A percentile compares a stretch with the other conserved stretches of the same genome.
Conservation (phyloP, 768 basidiomycete species). For the Rubroboletus satanas region DNA sequence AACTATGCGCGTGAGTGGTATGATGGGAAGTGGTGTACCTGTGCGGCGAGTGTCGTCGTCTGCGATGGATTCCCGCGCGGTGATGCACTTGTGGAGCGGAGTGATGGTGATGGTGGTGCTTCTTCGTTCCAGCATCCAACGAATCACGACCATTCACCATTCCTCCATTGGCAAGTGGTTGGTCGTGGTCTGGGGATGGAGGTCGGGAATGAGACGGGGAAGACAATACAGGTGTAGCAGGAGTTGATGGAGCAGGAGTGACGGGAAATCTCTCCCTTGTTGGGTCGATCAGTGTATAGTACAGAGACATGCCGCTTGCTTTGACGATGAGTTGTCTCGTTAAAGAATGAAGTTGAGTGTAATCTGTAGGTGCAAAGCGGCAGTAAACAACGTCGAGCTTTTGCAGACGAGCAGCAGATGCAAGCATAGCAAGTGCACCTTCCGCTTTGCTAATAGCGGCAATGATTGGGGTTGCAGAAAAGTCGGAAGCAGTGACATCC, state of each 20-base stretch:
- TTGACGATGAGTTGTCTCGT: constrained; percentile 50
- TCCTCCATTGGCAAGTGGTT: not conserved
- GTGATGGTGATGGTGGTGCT: constrained; percentile 1
- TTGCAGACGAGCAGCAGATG: constrained; percentile 50
- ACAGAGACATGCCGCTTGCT: constrained; percentile 59
- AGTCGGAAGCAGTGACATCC: constrained; percentile 33
- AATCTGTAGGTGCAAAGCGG: constrained; percentile 58
- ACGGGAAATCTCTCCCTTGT: constrained; percentile 53
- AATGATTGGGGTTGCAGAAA: constrained; percentile 33
- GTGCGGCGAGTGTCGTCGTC: constrained; percentile 11
- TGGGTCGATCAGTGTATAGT: constrained; percentile 63
- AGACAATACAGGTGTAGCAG: constrained; percentile 33
- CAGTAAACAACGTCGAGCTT: constrained; percentile 56
- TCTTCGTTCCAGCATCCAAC: not conserved
- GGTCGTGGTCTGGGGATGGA: constrained; percentile 26
- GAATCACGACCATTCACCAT: not conserved
- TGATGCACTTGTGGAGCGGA: constrained; percentile 6
- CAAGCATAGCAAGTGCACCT: constrained; percentile 47
- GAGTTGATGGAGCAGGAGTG: constrained; percentile 39
- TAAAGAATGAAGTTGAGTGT: constrained; percentile 45
- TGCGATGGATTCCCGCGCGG: not conserved
- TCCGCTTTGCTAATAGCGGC: constrained; percentile 40
- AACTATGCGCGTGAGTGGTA: constrained; percentile 34
- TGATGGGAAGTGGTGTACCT: constrained; percentile 18
- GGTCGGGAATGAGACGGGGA: constrained; percentile 34